Percentiles rank a stretch among this genome's conserved stretches.
phyloP scores from a whole-genome alignment of 331 rosid genomes.

The Malus hybrid region DNA sequence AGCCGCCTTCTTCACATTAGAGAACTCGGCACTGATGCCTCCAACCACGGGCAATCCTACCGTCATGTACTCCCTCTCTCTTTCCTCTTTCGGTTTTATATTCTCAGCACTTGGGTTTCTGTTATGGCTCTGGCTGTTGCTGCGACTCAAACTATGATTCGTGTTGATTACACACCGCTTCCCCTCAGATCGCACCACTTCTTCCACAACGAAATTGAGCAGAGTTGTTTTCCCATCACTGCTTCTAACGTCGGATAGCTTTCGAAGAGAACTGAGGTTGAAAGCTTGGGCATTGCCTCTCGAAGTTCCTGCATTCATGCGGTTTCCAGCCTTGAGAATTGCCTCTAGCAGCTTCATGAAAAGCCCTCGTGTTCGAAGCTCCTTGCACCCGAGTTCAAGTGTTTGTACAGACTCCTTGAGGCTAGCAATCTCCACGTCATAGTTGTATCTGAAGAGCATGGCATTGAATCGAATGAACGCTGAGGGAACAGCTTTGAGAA shows the following conservation, averaged over 20 bases:
- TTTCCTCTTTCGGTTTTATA: constrained; percentile 38
- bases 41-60: constrained; percentile 85
- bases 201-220: constrained; percentile 91
- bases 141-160: constrained; percentile 42
- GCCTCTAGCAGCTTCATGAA: constrained; percentile 90
- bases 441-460: constrained; percentile 63
- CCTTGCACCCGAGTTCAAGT: constrained; percentile 69
- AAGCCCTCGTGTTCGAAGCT: constrained; percentile 67
- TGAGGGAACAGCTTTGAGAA: constrained; percentile 70
- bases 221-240: constrained; percentile 81
- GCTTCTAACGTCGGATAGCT: constrained; percentile 87
- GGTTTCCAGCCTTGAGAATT: constrained; percentile 87
- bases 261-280: constrained; percentile 68
- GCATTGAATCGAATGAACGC: constrained; percentile 74
- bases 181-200: constrained; percentile 90
- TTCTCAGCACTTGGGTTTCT: constrained; percentile 17
- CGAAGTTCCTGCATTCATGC: constrained; percentile 90
- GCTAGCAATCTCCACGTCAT: constrained; percentile 41
- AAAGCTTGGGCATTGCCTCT: constrained; percentile 98
- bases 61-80: constrained; percentile 54
- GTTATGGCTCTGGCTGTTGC: constrained; percentile 26
- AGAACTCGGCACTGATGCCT: constrained; percentile 78
- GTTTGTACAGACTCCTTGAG: constrained; percentile 54
- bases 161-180: constrained; percentile 62
- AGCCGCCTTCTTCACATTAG: constrained; percentile 74